Evolutionary conservation across 352 stramenopile genomes (phyloP), one percentile per base, ranked within the genome.

Genomic region (Blastocystis sp.): DNA sequence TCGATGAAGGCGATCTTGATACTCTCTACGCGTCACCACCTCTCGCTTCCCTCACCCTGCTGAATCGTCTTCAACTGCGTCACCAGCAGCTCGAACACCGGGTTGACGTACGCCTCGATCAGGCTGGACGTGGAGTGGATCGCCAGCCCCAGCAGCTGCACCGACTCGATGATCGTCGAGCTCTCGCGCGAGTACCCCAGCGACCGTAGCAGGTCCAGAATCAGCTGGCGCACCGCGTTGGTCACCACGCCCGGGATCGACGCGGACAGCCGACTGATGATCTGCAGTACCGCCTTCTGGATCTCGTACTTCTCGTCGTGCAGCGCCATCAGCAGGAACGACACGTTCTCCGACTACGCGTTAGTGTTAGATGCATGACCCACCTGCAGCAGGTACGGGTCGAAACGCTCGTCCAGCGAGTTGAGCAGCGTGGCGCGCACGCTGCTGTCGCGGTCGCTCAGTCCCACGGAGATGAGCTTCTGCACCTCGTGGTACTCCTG

Each of bases 181-280:
- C 93, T 82, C 55, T 96, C 96, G 0, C 95, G 93, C 3, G 95
- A 95, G 91, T 98, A 97, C 55, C 96, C 93, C 4, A 99, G 91
- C 91, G 98, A 96, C 0, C 97, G 95, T 60, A 99, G 94, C 3
- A 98, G 90, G 91, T 98, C 94, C 26, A 97, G 94, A 0, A 99
- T 92, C 71, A 98, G 94, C 6, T 95, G 93, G 3, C 97, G 93
- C 71, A 99, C 92, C 4, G 95, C 94, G 10, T 97, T 96, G 74
- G 98, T 95, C 37, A 98, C 95, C 69, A 96, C 95, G 19, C 96
- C 96, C 37, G 97, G 97, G 91, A 99, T 99, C 2, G 95, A 91
- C 24, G 93, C 91, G 24, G 96, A 95, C 12, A 99, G 90, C 0
- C 97, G 93, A 39, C 97, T 96, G 12, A 99, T 91, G 21, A 99